Evolutionary conservation across 2,329 filamentous ascomycete genomes (phyloP), one percentile per base, ranked within the genome.

Genomic region (Fusarium devonianum): DNA sequence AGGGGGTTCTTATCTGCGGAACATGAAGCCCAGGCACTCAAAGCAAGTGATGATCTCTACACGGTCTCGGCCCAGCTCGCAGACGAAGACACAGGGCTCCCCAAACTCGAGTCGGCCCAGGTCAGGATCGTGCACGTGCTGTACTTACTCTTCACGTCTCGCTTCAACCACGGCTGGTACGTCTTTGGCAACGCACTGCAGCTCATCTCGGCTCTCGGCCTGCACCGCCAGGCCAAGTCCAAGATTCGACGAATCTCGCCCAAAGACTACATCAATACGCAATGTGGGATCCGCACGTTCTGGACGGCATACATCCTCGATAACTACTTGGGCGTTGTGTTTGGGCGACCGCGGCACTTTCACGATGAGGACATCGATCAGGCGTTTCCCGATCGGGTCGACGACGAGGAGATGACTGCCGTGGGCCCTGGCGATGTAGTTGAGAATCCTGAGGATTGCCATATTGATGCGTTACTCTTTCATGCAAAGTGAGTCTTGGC

Each of bases 341-440:
- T 86, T 21, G 84, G 84, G 0, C 73, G 84, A 5, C 84, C 84
- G 1, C 68, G 81, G 7, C 75, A 84, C 11, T 81, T 85, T 18
- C 83, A 84, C 37, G 83, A 87, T 33, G 81, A 85, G 23, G 82
- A 87, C 39, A 83, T 85, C 36, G 83, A 87, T 41, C 83, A 86
- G 48, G 76, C 79, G 3, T 73, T 83, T n/a, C 84, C 84, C 0
- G 75, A 75, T 12, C 59, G 71, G 2, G 73, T 84, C 32, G 81
- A 83, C 44, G 83, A 86, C 49, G 78, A 83, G 26, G 76, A 84
- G 21, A 77, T 86, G 69, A 74, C 78, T 1, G 59, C 73, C 7
- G 62, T 73, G 22, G 69, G 79, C 17, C 63, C 73, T 7, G 53
- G 58, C 2, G 49, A 69, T 2, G 5, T 49, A 3, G 64, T 70